Base-by-base conservation (phyloP, 768 basidiomycete genomes). In the Macrolepiota albuminosa region DNA sequence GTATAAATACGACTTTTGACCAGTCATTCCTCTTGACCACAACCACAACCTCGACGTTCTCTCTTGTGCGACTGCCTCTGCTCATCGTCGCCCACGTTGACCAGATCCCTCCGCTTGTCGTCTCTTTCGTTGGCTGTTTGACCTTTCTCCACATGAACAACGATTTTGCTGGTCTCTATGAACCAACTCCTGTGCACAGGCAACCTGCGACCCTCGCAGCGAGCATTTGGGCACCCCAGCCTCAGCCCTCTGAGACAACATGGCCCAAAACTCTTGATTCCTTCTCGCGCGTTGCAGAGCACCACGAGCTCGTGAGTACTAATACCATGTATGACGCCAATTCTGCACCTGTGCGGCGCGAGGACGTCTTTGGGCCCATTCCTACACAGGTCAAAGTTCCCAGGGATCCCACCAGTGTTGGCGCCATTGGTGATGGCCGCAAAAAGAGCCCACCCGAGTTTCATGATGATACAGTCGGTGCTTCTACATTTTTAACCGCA, bases 161-260 rank as follows among this genome's bases (percentile, higher is more conserved):
- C 62, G 70, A 47, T 42, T 69, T 70, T 68, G 67, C 74, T 49
- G 71, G 75, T 61, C 61, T 72, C 52, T 75, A 78, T 54, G 73
- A 81, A 50, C 70, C 72, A 59, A n/a, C 53, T 65, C 77, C 76
- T 7, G 62, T 52, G 24, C 64, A 59, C 26, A 59, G 81, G 29
- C 76, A 75, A 59, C 68, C 71, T 13, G 67, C 75, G 42, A 77
- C 78, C 7, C 75, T 78, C 50, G 66, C 76, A 58, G 79, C 78
- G 14, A 90, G 89, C 54, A 92, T 93, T 62, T 93, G 90, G 90
- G 91, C 91, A 0, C 90, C 90, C 8, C 88, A 87, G 68, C 87
- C 89, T 4, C 88, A 87, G 70, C 82, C 82, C 6, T 79, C 82
- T 16, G 86, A 86, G 21, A 68, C 77, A 6, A 80, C 84, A 13